Evolutionary conservation across 192 early-diverging fungal genomes (phyloP), one percentile per base, ranked within the genome.

Genomic region (Podila epigama): DNA sequence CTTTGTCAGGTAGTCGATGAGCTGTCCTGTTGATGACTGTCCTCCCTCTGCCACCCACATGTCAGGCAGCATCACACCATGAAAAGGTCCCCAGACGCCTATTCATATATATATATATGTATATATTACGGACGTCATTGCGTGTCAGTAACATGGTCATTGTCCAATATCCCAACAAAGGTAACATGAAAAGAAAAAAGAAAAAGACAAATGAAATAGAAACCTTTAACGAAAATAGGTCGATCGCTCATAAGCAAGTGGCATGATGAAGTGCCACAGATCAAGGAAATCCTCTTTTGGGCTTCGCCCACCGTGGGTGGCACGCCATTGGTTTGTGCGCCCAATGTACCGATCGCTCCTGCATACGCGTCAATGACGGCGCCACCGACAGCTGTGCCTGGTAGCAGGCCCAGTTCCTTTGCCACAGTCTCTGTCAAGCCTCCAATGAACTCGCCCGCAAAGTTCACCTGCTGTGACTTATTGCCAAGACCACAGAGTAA

Each of bases 361-460:
- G 92, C 90, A 78, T 94, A 92, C 0, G 92, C 92, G 69, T 94
- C 92, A 56, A 94, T 92, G 4, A 92, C 77, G 0, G 85, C 82
- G 18, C 84, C 83, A 4, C 90, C 89, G 27, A 94, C 90, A 3
- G 83, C 67, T 1, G 82, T 82, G 2, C 85, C 88, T 32, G 67
- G 59, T 8, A 72, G 27, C 11, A 91, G 48, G 0, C 91, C 91
- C 6, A 94, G 44, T 51, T 91, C 82, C 9, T 44, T 33, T 10
- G 90, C 89, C 10, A 88, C 89, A 40, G 60, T 31, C 1, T 44
- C 58, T 18, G 84, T 75, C 37, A 94, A 68, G 4, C 86, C 86
- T 2, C 81, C 89, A 54, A 90, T 84, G 31, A 64, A 34, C 28
- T 87, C 82, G 1, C 89, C 90, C 9, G 87, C 86, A 60, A 55